Evolutionary conservation across 2,329 filamentous ascomycete species (phyloP).

Genomic region (Hypoxylon sp.): DNA sequence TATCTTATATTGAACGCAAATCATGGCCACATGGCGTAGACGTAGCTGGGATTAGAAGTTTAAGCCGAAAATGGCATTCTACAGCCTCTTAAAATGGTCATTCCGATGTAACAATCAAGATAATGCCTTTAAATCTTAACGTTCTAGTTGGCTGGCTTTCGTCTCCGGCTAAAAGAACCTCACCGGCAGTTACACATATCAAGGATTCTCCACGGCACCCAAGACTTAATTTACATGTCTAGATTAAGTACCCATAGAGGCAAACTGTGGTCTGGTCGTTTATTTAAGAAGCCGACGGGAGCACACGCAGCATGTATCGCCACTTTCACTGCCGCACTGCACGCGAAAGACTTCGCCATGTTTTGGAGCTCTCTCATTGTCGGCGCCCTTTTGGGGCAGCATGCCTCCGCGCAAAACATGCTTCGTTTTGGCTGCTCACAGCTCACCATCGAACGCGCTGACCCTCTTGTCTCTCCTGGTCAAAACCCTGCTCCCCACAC

Average conservation of each 20-base stretch:
- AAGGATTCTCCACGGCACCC: slow-evolving; percentile 24
- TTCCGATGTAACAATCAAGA: slow-evolving; percentile 10
- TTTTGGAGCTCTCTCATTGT: slow-evolving; percentile 35
- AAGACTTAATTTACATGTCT: slow-evolving; percentile 13
- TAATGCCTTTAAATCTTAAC: slow-evolving; percentile 26
- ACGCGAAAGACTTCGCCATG: slow-evolving; percentile 35
- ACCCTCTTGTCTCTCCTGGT: slow-evolving; percentile 47
- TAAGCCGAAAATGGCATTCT: not conserved
- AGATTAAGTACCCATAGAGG: not conserved
- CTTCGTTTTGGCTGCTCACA: slow-evolving; percentile 49
- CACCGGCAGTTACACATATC: slow-evolving; percentile 34
- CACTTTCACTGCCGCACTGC: slow-evolving; percentile 18
- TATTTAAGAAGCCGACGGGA: slow-evolving; percentile 29
- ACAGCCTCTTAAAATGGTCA: slow-evolving; percentile 6
- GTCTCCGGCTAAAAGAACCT: slow-evolving; percentile 35
- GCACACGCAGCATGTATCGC: slow-evolving; percentile 13
- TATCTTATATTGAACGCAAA: no score
- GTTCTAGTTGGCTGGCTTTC: slow-evolving; percentile 32
- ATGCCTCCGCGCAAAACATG: slow-evolving; percentile 44
- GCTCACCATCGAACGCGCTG: slow-evolving; percentile 47
- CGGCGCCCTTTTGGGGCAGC: slow-evolving; percentile 41
- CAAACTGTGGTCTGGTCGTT: slow-evolving; percentile 9
- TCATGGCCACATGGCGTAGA: no score
- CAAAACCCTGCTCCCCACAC: slow-evolving; percentile 43
- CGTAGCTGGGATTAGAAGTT: no score